A percentile compares a stretch with the other conserved stretches of the same genome.
Conservation (phyloP, 2,329 filamentous ascomycete genomes). For the Fusarium sp. region DNA sequence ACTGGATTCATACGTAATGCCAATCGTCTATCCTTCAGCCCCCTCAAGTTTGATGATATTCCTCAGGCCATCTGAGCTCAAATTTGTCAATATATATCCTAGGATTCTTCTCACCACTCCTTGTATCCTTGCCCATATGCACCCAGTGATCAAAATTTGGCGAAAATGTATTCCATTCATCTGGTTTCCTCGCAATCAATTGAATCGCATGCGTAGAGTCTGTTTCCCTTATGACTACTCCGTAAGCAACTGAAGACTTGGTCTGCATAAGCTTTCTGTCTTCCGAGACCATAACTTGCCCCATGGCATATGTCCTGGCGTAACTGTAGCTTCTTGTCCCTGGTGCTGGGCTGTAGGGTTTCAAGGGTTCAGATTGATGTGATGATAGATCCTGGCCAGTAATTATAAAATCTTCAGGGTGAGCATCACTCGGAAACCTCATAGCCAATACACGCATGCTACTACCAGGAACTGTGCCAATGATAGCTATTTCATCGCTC, state of each 20-base stretch:
- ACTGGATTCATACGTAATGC: background rate
- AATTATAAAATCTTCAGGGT: background rate
- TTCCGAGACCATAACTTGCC: background rate
- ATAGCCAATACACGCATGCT: background rate
- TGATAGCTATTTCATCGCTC: background rate
- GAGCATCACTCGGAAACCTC: background rate
- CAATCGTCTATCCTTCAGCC: background rate
- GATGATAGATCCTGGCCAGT: background rate
- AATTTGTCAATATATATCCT: background rate
- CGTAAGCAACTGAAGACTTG: too few relatives aligned
- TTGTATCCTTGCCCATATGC: background rate
- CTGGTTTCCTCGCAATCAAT: too few relatives aligned
- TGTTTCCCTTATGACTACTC: background rate
- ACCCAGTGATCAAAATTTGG: background rate
- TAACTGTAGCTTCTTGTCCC: background rate
- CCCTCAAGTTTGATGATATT: background rate
- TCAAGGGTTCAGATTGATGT: accelerated
- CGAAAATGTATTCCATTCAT: background rate
- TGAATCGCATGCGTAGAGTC: too few relatives aligned
- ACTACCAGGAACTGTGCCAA: background rate
- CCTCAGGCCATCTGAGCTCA: background rate
- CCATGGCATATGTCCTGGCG: background rate
- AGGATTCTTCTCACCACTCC: background rate
- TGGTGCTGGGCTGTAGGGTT: too few relatives aligned
- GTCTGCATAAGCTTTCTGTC: background rate